phyloP scores from a whole-genome alignment of 306 rosid species.

The Oxytropis ochrocephala region DNA sequence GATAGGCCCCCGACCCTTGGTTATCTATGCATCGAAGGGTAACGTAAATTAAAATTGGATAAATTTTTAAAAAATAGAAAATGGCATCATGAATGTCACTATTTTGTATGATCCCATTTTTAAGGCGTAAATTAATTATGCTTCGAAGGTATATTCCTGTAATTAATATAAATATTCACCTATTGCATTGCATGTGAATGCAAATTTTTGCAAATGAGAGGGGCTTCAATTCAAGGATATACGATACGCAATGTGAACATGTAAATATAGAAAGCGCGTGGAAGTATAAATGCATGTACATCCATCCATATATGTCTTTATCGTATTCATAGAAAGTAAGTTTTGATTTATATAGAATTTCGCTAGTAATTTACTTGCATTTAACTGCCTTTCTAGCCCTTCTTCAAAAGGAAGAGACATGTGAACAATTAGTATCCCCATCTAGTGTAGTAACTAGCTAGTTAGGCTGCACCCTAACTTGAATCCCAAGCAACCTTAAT shows the following conservation, averaged over 20 bases:
- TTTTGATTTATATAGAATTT: conserved; percentile 10
- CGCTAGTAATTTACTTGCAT: conserved; percentile 4
- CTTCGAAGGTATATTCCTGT: neutral
- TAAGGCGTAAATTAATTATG: neutral
- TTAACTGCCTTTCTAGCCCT: conserved; percentile 27
- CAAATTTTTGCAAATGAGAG: conserved; percentile 7
- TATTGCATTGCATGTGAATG: conserved; percentile 31
- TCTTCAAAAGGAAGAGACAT: conserved; percentile 36
- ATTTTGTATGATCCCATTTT: conserved; percentile 6
- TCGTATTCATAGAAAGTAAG: conserved; percentile 2
- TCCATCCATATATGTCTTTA: neutral
- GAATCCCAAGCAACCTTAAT: neutral
- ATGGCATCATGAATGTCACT: conserved; percentile 15
- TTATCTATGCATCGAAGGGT: too few species aligned
- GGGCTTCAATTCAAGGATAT: neutral
- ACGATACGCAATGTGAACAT: conserved; percentile 17
- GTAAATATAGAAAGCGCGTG: conserved; percentile 27
- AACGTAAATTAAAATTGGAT: too few species aligned
- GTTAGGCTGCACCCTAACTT: conserved; percentile 12
- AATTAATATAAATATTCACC: neutral
- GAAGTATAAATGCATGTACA: neutral
- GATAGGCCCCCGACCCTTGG: too few species aligned
- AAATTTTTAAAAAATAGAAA: too few species aligned
- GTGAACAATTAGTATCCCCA: conserved; percentile 25
- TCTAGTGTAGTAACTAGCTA: neutral